A percentile compares a stretch with the other conserved stretches of the same genome.
Evolutionary conservation across 257 asterid species (phyloP).

Genomic region (Agastache rugosa): DNA sequence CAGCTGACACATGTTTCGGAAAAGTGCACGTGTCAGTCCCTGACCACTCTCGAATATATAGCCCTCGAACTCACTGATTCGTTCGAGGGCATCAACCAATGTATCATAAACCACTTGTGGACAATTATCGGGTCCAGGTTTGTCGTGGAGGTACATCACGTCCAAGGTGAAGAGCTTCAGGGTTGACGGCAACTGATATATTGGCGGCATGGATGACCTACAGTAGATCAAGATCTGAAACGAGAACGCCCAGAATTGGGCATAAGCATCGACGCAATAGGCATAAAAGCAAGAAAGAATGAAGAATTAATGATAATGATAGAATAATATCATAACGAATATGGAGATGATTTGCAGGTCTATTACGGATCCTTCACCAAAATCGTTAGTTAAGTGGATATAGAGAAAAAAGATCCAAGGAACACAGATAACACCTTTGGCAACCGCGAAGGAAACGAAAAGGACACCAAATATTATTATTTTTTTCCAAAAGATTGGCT

Average conservation of each 20-base stretch:
- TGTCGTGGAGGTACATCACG: conserved; percentile 90
- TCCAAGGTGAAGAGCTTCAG: conserved; percentile 87
- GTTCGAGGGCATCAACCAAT: conserved; percentile 91
- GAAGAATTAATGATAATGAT: not conserved
- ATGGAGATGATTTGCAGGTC: not conserved
- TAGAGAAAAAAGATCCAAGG: not conserved
- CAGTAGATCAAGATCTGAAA: conserved; percentile 82
- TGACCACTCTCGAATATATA: conserved; percentile 91
- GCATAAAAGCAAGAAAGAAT: not conserved
- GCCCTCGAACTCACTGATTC: conserved; percentile 76
- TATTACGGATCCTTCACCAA: conserved; percentile 11
- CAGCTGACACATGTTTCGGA: conserved; percentile 73
- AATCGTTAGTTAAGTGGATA: not conserved
- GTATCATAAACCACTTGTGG: conserved; percentile 89
- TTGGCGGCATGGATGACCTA: conserved; percentile 78
- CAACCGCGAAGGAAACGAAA: not conserved
- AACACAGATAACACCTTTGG: not conserved
- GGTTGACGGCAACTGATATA: conserved; percentile 63
- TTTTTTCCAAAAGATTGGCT: not conserved
- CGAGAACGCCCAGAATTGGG: conserved; percentile 24
- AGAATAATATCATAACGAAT: not conserved
- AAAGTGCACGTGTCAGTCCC: conserved; percentile 77
- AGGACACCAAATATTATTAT: not conserved
- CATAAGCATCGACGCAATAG: not conserved
- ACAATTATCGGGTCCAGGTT: conserved; percentile 92